These are phyloP conservation scores for Didymella sp. DNA, from an alignment of 2,329 filamentous ascomycete species.

Conservation along the genomic window DNA sequence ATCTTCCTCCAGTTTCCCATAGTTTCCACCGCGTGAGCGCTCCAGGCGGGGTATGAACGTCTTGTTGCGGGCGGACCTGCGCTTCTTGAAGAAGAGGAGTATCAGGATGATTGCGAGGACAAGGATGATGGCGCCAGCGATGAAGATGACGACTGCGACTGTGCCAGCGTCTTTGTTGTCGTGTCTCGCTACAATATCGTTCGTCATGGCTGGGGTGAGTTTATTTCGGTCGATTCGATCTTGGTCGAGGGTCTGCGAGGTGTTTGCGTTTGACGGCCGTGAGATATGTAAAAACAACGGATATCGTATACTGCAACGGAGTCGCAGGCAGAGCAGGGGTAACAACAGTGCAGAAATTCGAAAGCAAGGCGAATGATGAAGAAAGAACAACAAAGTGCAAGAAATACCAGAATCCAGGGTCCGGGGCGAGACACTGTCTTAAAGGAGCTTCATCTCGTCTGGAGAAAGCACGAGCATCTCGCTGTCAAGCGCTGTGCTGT, in stretches of 20 bases:
- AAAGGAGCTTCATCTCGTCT: conserved; percentile 16
- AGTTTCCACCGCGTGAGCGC: background rate
- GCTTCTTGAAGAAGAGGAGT: conserved; percentile 12
- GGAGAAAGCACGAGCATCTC: conserved; percentile 19
- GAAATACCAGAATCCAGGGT: background rate
- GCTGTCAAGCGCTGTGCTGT: conserved; percentile 13
- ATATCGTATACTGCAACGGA: too few relatives aligned
- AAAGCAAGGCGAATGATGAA: background rate
- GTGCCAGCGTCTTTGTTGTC: conserved; percentile 4
- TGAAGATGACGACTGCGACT: conserved; percentile 11
- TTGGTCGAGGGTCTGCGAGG: background rate
- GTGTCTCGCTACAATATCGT: background rate
- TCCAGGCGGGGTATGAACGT: conserved; percentile 5
- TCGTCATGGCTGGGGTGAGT: background rate
- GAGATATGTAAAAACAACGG: too few relatives aligned
- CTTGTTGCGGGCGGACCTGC: background rate
- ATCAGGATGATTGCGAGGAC: conserved; percentile 13
- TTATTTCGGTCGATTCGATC: background rate
- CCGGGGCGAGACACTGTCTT: conserved; percentile 9
- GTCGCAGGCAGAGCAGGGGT: too few relatives aligned
- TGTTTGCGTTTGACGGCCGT: too few relatives aligned
- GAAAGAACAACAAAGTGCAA: background rate
- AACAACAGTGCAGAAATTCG: too few relatives aligned
- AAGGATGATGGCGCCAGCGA: conserved; percentile 12
- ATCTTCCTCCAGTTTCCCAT: conserved; percentile 15